Evolutionary conservation across 208 protist genomes (phyloP).

Genomic region (Novymonas esmeraldas): DNA sequence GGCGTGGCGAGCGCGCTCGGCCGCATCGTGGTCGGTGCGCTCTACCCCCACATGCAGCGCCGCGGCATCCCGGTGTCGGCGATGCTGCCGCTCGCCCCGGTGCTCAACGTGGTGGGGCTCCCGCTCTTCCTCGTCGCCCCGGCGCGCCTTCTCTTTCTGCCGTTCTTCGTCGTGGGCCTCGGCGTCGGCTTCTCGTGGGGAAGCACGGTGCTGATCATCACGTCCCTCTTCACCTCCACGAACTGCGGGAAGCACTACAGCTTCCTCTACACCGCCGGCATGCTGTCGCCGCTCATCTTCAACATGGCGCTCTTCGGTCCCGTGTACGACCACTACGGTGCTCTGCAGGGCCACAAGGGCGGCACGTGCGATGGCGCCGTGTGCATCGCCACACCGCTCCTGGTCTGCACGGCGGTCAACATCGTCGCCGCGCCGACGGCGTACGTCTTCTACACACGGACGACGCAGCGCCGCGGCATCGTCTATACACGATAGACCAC

Average conservation of each 20-base stretch:
- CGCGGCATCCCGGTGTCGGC: slow-evolving; percentile 38
- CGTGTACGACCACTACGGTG: slow-evolving; percentile 69
- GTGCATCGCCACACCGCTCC: slow-evolving; percentile 60
- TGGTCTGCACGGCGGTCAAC: slow-evolving; percentile 63
- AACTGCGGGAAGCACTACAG: slow-evolving; percentile 88
- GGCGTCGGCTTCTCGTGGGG: slow-evolving; percentile 83
- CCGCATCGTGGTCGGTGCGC: slow-evolving; percentile 62
- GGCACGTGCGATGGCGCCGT: slow-evolving; percentile 52
- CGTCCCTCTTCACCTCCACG: slow-evolving; percentile 51
- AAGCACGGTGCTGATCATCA: slow-evolving; percentile 73
- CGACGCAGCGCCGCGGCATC: slow-evolving; percentile 29
- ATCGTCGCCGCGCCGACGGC: slow-evolving; percentile 41
- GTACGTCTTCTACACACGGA: slow-evolving; percentile 41
- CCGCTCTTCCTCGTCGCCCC: slow-evolving; percentile 59
- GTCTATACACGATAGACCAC: slow-evolving; percentile 12
- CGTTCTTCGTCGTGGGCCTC: slow-evolving; percentile 77
- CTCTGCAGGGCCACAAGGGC: slow-evolving; percentile 33
- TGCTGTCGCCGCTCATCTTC: slow-evolving; percentile 80
- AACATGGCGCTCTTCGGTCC: slow-evolving; percentile 78
- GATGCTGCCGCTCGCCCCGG: slow-evolving; percentile 53
- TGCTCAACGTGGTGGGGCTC: slow-evolving; percentile 68
- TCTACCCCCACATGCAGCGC: slow-evolving; percentile 51
- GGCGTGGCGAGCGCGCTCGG: slow-evolving; percentile 80
- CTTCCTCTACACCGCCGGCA: slow-evolving; percentile 81
- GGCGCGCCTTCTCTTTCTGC: slow-evolving; percentile 43